These are phyloP conservation scores for Nakazawaea ishiwadae DNA, from an alignment of 805 yeast genomes.

Conservation along the genomic window DNA sequence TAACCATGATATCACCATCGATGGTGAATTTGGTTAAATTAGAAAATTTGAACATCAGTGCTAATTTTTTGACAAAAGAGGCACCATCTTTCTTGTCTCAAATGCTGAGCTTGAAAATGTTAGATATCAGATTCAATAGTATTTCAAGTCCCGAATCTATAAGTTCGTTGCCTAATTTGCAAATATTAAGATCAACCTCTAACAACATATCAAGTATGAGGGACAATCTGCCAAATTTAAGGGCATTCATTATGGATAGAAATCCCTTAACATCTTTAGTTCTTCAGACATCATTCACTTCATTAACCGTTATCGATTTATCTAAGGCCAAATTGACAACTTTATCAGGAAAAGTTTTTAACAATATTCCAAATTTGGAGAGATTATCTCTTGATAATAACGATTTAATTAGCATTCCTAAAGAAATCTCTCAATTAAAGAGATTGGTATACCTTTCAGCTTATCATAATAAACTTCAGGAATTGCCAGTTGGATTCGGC, in stretches of 20 bases:
- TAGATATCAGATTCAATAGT: constrained; percentile 75
- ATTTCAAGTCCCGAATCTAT: constrained; percentile 49
- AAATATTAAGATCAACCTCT: constrained; percentile 69
- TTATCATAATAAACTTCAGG: constrained; percentile 68
- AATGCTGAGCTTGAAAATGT: constrained; percentile 54
- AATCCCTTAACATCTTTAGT: constrained; percentile 77
- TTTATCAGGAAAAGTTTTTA: constrained; percentile 59
- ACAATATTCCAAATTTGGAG: constrained; percentile 60
- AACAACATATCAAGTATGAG: constrained; percentile 70
- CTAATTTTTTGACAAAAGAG: constrained; percentile 54
- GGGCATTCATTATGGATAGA: constrained; percentile 68
- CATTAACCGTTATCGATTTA: constrained; percentile 68
- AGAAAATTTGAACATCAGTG: constrained; percentile 67
- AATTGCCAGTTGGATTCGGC: constrained; percentile 65
- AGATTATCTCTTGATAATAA: constrained; percentile 75
- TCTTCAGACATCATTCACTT: constrained; percentile 47
- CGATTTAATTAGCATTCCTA: constrained; percentile 73
- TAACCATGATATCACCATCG: constrained; percentile 55
- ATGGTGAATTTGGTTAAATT: constrained; percentile 57
- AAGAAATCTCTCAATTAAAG: constrained; percentile 53
- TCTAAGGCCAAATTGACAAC: constrained; percentile 80
- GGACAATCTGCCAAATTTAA: constrained; percentile 55
- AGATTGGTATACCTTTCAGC: constrained; percentile 64
- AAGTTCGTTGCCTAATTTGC: constrained; percentile 55
- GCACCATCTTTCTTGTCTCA: constrained; percentile 50